Base-by-base conservation (phyloP, 129 eudicot species). In the Artemisia argyi region DNA sequence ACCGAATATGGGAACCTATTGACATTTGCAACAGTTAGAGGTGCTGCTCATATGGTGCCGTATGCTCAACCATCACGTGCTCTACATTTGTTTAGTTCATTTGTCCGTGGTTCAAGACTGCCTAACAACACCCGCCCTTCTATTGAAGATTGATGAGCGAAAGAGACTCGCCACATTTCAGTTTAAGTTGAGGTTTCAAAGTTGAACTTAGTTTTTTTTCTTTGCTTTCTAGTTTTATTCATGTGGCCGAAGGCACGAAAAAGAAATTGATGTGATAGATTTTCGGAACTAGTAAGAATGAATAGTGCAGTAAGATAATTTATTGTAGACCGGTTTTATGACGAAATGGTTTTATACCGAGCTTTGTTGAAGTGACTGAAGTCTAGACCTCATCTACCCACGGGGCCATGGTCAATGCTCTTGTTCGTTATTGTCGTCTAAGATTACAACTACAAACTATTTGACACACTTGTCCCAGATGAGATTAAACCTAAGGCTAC, bases 11-110 rank as follows among this genome's bases (percentile, higher is more conserved):
- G 99, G 35, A 76, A 86, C 35, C 15, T 91, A 39, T 47, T 95
- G 46, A 95, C 96, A 3, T 95, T 95, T 80, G 97, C 97, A 13
- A 95, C 99, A 3, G 97, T 95, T 50, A 81, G 99, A 74, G 99
- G 99, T 58, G 99, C 99, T 18, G 90, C 97, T 69, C 99, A 95
- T 81, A 95, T 95, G 99, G 99, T 95, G 59, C 99, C 99, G 4
- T 95, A 84, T 74, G 88, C 99, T 30, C 99, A 90, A 76, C 97
- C 99, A 18, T 78, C 94, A 15, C 86, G 99, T 42, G 99, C 99
- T 28, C 71, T 95, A 71, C 97, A 95, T 73, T 78, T 95, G 62
- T 95, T 95, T 77, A 88, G 96, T 66, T 82, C 91, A 3, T 91
- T 95, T 53, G 78, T 95, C 16, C 88, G 77, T 56, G 96, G 96